Evolutionary conservation across 2,329 filamentous ascomycete genomes (phyloP), one percentile per base, ranked within the genome.

Genomic region (Didymella keratinophila): DNA sequence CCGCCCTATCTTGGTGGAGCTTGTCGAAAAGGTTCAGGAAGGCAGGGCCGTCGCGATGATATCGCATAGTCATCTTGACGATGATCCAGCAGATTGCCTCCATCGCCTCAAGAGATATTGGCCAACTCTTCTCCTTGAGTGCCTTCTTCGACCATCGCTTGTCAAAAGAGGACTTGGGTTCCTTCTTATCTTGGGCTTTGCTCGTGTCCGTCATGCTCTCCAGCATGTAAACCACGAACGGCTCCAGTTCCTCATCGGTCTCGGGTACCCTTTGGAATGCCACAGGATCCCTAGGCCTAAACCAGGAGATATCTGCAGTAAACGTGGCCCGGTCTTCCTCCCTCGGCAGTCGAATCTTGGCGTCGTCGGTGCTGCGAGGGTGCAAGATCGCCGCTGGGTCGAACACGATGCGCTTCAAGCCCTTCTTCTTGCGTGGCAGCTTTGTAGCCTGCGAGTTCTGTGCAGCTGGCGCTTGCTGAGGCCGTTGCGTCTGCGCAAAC

Each of bases 131-230:
- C 41, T 27, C 16, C 2, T 7, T 5, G 4, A 43, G 23, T 4
- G 41, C 41, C 14, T 27, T 20, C 1, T 4, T 4, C 2, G 41
- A 43, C 41, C 41, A 43, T n/a, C 41, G 41, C 21, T 27, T 27
- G 41, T n/a, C 2, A 14, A 27, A 43, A 27, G 41, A 43, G 4
- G 41, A 25, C 41, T 8, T 43, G 4, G 14, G 2, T 14, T 27
- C 41, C 41, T 27, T 43, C 21, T 43, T 43, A 20, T 43, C 41
- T 10, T 43, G 4, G 8, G 41, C 41, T 11, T 43, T 2, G 41
- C 41, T 43, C 41, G 41, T 43, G 10, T 43, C 41, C 41, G 27
- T 43, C 41, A 43, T 43, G 41, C 21, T n/a, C 8, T 43, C 23
- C 14, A 27, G 25, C 41, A 43, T 25, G 21, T 10, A 8, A 21